Percentiles rank a stretch among this genome's conserved stretches.
Conservation (phyloP, 2,329 filamentous ascomycete species). For the Colletotrichum melonis region DNA sequence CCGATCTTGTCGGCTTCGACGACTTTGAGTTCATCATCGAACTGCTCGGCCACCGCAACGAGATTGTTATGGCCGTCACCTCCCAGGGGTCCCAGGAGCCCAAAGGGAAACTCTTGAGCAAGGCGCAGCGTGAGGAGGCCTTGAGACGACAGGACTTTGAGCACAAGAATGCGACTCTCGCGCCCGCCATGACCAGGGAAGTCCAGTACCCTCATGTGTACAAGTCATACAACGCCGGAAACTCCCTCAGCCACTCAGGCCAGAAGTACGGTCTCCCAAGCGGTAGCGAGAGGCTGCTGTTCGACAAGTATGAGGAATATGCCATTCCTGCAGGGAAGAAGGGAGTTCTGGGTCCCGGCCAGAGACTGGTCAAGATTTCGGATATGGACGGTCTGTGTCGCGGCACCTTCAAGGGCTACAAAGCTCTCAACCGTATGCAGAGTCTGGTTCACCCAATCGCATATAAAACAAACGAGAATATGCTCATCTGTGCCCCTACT, state of each 20-base stretch:
- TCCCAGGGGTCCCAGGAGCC: constrained; percentile 49
- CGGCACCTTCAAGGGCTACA: constrained; percentile 95
- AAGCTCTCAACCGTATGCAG: constrained; percentile 96
- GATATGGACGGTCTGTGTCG: constrained; percentile 90
- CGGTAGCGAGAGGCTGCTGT: constrained; percentile 77
- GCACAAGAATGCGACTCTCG: constrained; percentile 83
- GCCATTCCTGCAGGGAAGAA: constrained; percentile 85
- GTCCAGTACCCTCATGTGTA: constrained; percentile 95
- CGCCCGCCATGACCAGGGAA: constrained; percentile 77
- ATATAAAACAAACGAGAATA: constrained; percentile 96
- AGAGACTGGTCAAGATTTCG: constrained; percentile 81
- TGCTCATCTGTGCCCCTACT: constrained; percentile 97
- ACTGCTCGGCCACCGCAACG: constrained; percentile 80
- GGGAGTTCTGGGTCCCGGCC: constrained; percentile 77
- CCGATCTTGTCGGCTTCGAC: constrained; percentile 91
- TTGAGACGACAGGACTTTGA: constrained; percentile 80
- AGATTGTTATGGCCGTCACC: constrained; percentile 67
- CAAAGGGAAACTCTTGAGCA: constrained; percentile 72
- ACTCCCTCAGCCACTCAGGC: constrained; percentile 83
- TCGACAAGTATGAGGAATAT: constrained; percentile 89
- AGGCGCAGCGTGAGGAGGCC: constrained; percentile 81
- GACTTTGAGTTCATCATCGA: constrained; percentile 94
- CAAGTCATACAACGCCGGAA: constrained; percentile 83
- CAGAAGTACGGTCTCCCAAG: constrained; percentile 84
- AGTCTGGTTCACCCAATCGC: constrained; percentile 95